These are phyloP conservation scores for Conringia planisiliqua DNA, from an alignment of 345 rosid genomes.

Conservation along the genomic window DNA sequence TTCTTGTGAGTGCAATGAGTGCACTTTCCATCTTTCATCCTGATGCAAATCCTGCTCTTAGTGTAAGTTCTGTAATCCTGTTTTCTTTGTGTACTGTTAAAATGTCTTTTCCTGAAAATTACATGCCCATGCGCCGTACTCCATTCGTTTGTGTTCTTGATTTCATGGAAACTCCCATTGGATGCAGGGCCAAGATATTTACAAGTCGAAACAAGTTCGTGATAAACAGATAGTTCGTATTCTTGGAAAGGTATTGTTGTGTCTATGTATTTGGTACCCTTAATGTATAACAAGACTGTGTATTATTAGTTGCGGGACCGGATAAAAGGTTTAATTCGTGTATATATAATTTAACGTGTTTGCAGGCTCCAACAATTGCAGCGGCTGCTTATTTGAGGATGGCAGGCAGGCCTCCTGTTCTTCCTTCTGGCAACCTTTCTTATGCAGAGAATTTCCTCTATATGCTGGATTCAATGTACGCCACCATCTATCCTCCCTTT, in stretches of 20 bases:
- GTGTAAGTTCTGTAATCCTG: constrained; percentile 42
- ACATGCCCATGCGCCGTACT: not conserved
- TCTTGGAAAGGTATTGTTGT: constrained; percentile 73
- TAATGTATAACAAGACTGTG: not conserved
- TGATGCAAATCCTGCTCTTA: constrained; percentile 94
- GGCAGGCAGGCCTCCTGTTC: constrained; percentile 87
- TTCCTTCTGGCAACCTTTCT: constrained; percentile 77
- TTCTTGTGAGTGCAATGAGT: constrained; percentile 82
- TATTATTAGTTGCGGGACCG: not conserved
- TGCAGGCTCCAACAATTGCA: constrained; percentile 76
- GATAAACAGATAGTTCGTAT: constrained; percentile 91
- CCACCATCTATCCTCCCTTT: not conserved
- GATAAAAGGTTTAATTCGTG: not conserved
- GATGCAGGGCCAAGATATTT: constrained; percentile 42
- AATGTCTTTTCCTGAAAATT: not conserved
- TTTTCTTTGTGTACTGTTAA: not conserved
- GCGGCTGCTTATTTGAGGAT: constrained; percentile 85
- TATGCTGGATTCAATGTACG: constrained; percentile 89
- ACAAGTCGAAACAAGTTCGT: constrained; percentile 74
- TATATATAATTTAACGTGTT: not conserved
- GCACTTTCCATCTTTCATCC: constrained; percentile 91
- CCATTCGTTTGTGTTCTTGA: not conserved
- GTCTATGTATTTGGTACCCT: not conserved
- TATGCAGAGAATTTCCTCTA: constrained; percentile 81
- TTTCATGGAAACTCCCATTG: not conserved